Percentiles rank a stretch among this genome's conserved stretches.
These are phyloP conservation scores for Mucor lusitanicus DNA, from an alignment of 371 early-diverging fungal species.

Conservation along the genomic window DNA sequence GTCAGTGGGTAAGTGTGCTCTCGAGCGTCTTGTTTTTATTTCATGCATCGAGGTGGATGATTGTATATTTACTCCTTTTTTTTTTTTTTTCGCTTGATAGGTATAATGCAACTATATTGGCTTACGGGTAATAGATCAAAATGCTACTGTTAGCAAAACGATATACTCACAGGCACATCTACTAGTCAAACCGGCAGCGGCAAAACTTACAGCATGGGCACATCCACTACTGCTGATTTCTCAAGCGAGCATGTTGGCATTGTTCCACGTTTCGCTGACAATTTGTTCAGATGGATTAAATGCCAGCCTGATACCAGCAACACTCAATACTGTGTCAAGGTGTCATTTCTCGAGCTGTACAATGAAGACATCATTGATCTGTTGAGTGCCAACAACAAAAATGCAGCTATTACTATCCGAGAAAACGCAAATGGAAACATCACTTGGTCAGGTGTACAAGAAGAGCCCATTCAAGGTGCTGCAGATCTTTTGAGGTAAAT, in stretches of 20 bases:
- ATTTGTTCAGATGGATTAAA: conserved; percentile 57
- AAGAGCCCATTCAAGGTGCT: conserved; percentile 72
- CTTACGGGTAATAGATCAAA: conserved; percentile 20
- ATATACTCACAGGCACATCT: background rate
- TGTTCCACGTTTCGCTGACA: conserved; percentile 82
- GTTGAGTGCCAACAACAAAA: conserved; percentile 32
- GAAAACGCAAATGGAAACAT: conserved; percentile 93
- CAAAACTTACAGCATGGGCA: conserved; percentile 58
- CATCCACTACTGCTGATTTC: conserved; percentile 24
- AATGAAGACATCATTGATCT: conserved; percentile 92
- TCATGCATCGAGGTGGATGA: background rate
- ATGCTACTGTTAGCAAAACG: background rate
- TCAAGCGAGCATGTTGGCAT: conserved; percentile 57
- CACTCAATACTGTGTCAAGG: conserved; percentile 52
- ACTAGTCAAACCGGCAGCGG: conserved; percentile 59
- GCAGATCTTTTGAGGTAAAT: conserved; percentile 73
- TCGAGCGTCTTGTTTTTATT: background rate
- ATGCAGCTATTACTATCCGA: conserved; percentile 60
- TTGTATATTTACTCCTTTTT: conserved; percentile 1
- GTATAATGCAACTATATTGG: conserved; percentile 28
- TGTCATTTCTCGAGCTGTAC: conserved; percentile 91
- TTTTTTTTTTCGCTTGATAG: background rate
- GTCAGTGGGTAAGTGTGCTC: conserved; percentile 71
- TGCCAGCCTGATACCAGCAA: background rate
- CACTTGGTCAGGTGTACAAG: conserved; percentile 86